phyloP scores from a whole-genome alignment of 345 rosid genomes.

The Draba incana region DNA sequence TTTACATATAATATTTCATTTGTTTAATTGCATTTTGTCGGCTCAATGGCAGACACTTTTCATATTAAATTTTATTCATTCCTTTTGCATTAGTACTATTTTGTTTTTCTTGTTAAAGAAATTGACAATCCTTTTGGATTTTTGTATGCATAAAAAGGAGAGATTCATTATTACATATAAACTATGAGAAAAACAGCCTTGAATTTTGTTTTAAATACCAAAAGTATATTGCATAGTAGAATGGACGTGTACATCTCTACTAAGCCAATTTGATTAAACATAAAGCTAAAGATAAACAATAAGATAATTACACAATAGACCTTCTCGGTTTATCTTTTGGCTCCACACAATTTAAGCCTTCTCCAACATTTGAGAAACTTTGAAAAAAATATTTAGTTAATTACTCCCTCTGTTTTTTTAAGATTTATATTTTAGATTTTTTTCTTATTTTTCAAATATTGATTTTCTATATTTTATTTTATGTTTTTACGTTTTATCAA shows the following conservation, averaged over 20 bases:
- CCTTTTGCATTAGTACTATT: slow-evolving; percentile 37
- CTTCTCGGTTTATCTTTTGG: not conserved
- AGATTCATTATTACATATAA: not conserved
- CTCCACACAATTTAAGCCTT: slow-evolving; percentile 22
- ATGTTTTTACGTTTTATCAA: too few species aligned
- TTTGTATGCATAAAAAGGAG: slow-evolving; percentile 21
- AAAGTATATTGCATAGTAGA: slow-evolving; percentile 16
- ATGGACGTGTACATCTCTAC: slow-evolving; percentile 32
- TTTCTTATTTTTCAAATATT: too few species aligned
- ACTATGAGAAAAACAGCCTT: not conserved
- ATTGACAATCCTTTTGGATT: slow-evolving; percentile 36
- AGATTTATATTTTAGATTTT: too few species aligned
- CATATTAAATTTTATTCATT: slow-evolving; percentile 51
- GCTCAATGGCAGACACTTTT: slow-evolving; percentile 74
- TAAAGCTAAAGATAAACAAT: slow-evolving; percentile 9
- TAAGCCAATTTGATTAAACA: slow-evolving; percentile 21
- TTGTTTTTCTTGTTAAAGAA: slow-evolving; percentile 32
- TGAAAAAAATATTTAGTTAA: slow-evolving; percentile 5
- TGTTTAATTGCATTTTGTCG: slow-evolving; percentile 58
- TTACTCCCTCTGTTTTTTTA: not conserved
- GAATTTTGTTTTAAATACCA: not conserved
- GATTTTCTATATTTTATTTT: too few species aligned
- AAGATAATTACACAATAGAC: not conserved
- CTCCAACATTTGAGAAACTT: slow-evolving; percentile 14
- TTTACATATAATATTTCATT: slow-evolving; percentile 56